Evolutionary conservation across 2,329 filamentous ascomycete genomes (phyloP).

Genomic region (Penicillium sp.): DNA sequence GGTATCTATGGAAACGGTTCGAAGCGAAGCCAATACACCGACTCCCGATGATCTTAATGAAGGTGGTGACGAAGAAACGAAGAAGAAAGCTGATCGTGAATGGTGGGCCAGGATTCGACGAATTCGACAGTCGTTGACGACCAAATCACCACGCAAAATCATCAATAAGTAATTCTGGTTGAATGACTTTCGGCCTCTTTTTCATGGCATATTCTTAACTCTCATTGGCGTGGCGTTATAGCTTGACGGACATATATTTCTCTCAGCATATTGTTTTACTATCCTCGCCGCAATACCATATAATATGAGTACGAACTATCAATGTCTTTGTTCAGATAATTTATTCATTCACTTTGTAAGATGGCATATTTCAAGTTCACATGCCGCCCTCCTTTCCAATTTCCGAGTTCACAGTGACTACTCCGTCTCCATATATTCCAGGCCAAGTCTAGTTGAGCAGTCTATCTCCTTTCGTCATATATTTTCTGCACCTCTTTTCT

Average conservation of each 20-base stretch:
- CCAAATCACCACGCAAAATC: constrained; percentile 60
- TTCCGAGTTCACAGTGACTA: no score
- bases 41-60: constrained; percentile 32
- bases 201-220: neutral
- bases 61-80: constrained; percentile 46
- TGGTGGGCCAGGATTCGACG: constrained; percentile 72
- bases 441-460: no score
- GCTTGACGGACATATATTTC: no score
- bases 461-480: no score
- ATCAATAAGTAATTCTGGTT: constrained; percentile 11
- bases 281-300: neutral
- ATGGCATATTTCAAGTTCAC: no score
- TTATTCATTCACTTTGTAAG: no score
- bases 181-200: neutral
- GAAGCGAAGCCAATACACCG: constrained; percentile 32
- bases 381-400: no score
- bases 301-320: no score
- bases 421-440: no score
- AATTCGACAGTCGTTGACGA: constrained; percentile 73
- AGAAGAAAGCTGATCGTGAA: constrained; percentile 69
- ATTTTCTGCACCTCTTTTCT: no score
- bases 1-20: constrained; percentile 29
- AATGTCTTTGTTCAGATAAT: no score
- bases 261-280: no score
- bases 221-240: neutral